Evolutionary conservation across 306 rosid species (phyloP).

Genomic region (Corylus americana): DNA sequence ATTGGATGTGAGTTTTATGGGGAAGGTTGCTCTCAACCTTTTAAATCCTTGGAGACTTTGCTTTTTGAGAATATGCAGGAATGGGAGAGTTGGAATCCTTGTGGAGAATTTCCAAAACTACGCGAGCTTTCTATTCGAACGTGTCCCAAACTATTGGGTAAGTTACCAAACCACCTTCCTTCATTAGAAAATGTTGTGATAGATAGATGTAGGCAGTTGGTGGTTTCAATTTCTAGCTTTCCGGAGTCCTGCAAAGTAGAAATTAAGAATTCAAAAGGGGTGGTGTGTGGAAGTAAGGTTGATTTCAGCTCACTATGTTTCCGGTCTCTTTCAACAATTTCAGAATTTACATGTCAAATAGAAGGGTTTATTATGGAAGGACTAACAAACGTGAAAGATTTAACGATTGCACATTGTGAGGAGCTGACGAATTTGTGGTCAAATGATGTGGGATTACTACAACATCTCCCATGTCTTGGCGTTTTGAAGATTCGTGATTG

Average conservation of each 20-base stretch:
- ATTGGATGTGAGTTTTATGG: no score
- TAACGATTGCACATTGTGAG: no score
- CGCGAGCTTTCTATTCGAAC: background rate
- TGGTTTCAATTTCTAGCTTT: background rate
- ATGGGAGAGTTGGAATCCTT: background rate
- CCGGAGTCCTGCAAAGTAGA: background rate
- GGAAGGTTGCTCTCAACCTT: no score
- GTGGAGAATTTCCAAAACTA: background rate
- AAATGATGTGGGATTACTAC: no score
- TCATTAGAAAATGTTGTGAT: background rate
- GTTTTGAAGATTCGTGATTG: no score
- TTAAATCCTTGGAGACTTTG: background rate
- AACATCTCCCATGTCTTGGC: no score
- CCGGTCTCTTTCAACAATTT: background rate
- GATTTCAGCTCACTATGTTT: background rate
- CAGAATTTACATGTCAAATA: background rate
- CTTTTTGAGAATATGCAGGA: background rate
- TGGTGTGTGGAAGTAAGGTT: background rate
- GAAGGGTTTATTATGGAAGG: no score
- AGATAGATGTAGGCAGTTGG: background rate
- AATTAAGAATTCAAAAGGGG: background rate
- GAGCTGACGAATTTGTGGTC: no score
- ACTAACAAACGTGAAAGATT: no score
- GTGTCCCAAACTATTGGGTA: constrained; percentile 7
- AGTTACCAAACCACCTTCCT: constrained; percentile 3